Base-by-base conservation (phyloP, 805 yeast genomes). In the Hanseniaspora lachancei region DNA sequence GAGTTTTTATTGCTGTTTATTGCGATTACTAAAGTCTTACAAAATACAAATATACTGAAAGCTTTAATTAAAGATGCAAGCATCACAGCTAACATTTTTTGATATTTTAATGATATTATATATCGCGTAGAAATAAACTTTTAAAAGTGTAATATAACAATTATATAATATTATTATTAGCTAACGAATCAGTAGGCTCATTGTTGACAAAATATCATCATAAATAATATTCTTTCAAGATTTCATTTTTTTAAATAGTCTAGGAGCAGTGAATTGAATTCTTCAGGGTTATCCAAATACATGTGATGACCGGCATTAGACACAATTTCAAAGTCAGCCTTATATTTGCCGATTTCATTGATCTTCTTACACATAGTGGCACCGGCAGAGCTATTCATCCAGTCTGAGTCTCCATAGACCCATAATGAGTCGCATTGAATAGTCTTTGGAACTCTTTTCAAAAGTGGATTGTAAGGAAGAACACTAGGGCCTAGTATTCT, bases 301-400 rank as follows among this genome's bases (percentile, higher is more conserved):
- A 83, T 61, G 62, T 84, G 88, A 62, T 84, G 89, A 0, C 89
- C 89, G 5, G 81, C 74, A 49, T 75, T 68, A 12, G 66, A 70
- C 12, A 84, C 66, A 54, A 71, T 70, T 32, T 65, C 58, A 32
- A 74, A 64, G 9, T 60, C 58, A 4, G 69, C 58, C 35, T 41
- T 56, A 16, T 29, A 13, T 34, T 50, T 50, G 2, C 52, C 52
- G 2, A 7, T 15, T 3, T 18, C 34, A 24, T 68, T 63, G 49
- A 73, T 66, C 47, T 66, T 67, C 13, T 69, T 63, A 16, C 71
- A 73, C 54, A 72, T 70, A 40, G 74, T 69, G 41, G 70, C 64
- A 2, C 88, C 88, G 13, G 82, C 84, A 47, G 72, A 74, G 54
- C 73, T 77, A 58, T 78, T 77, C 87, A 82, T 82, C 88, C 88